Evolutionary conservation across 441 rosid genomes (phyloP).

Genomic region (Viola pubescens): DNA sequence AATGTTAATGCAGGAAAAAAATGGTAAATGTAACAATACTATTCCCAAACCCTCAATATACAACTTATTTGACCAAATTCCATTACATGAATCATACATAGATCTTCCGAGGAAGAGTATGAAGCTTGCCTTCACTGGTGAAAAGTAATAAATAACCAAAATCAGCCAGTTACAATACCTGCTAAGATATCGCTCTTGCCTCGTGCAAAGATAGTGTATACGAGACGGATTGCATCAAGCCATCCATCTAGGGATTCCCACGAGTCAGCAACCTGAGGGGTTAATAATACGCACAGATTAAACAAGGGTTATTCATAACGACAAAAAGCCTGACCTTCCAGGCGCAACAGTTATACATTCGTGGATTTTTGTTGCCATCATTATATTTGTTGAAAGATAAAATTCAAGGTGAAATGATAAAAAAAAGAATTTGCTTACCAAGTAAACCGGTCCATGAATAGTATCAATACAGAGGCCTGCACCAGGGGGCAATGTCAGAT

Average conservation of each 20-base stretch:
- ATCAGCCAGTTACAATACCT: conserved; percentile 74
- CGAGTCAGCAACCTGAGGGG: conserved; percentile 79
- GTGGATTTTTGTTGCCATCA: not conserved
- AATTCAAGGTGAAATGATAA: conserved; percentile 4
- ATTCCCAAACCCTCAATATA: conserved; percentile 16
- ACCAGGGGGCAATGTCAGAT: conserved; percentile 92
- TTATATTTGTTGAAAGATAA: not conserved
- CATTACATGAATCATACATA: conserved; percentile 11
- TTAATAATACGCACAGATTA: conserved; percentile 4
- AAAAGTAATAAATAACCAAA: conserved; percentile 1
- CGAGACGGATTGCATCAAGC: conserved; percentile 89
- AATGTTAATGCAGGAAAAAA: conserved; percentile 9
- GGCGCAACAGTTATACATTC: too few relatives aligned
- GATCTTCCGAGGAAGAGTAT: not conserved
- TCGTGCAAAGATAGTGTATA: conserved; percentile 78
- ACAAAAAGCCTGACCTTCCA: not conserved
- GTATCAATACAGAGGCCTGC: conserved; percentile 92
- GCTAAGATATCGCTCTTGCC: conserved; percentile 88
- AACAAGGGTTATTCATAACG: not conserved
- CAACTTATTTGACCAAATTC: conserved; percentile 20
- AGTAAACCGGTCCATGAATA: conserved; percentile 58
- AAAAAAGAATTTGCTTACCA: conserved; percentile 41
- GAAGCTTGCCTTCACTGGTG: conserved; percentile 6
- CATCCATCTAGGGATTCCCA: conserved; percentile 97
- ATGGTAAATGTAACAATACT: not conserved